phyloP scores from a whole-genome alignment of 345 rosid genomes.

The Camelina sativa region DNA sequence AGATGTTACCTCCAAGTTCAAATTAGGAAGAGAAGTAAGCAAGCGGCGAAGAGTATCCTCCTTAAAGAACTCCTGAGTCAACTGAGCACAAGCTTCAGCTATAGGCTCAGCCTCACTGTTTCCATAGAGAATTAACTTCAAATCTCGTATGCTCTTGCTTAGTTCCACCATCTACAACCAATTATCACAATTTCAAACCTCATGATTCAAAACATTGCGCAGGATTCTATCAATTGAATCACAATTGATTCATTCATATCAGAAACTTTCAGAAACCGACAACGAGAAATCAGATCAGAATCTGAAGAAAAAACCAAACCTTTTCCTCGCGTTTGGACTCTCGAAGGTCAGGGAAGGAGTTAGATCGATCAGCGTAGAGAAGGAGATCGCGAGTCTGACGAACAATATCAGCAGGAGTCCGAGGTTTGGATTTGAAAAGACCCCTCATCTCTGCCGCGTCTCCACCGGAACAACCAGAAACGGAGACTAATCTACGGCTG shows the following conservation, averaged over 20 bases:
- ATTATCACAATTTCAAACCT: slow-evolving; percentile 11
- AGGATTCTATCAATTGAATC: neutral
- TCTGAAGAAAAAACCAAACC: slow-evolving; percentile 38
- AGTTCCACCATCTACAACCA: slow-evolving; percentile 70
- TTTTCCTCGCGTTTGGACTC: slow-evolving; percentile 71
- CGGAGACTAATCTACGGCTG: slow-evolving; percentile 3
- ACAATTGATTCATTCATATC: neutral
- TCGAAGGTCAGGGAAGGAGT: slow-evolving; percentile 45
- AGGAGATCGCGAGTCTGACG: slow-evolving; percentile 86
- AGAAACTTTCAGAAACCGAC: neutral
- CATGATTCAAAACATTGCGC: neutral
- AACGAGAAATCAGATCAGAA: neutral
- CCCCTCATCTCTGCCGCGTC: slow-evolving; percentile 63
- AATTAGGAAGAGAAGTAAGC: slow-evolving; percentile 70
- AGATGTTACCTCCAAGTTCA: slow-evolving; percentile 80
- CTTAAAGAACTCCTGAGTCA: slow-evolving; percentile 90
- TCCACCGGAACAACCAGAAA: slow-evolving; percentile 23
- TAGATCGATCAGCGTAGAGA: slow-evolving; percentile 51
- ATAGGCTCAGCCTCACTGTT: slow-evolving; percentile 95
- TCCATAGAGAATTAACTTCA: slow-evolving; percentile 90
- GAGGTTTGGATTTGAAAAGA: slow-evolving; percentile 83
- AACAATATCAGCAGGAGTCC: slow-evolving; percentile 80
- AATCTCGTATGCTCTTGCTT: slow-evolving; percentile 73
- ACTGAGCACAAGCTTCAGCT: slow-evolving; percentile 84
- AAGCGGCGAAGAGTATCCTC: slow-evolving; percentile 76